phyloP scores from a whole-genome alignment of 352 stramenopile species.

The Thalassiosira hispida region DNA sequence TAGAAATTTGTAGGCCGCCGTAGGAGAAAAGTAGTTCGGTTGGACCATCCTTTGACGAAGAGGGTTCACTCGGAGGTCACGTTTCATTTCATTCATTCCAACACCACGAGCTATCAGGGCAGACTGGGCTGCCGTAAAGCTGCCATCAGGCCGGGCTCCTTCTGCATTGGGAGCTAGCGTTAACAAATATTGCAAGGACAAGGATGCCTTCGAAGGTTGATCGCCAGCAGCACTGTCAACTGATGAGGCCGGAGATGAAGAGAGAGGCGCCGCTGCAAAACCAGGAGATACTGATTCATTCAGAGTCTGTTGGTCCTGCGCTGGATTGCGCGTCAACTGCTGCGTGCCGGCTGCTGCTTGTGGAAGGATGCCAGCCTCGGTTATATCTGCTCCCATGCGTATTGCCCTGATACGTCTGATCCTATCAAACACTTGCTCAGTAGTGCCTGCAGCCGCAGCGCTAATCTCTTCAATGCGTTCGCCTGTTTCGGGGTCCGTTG shows the following conservation, averaged over 20 bases:
- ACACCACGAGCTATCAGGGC: constrained; percentile 65
- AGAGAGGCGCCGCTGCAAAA: not conserved
- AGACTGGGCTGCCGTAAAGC: constrained; percentile 48
- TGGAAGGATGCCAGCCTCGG: constrained; percentile 2
- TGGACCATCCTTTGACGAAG: constrained; percentile 34
- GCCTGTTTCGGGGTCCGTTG: constrained; percentile 55
- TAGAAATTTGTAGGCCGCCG: constrained; percentile 19
- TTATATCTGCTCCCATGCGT: constrained; percentile 16
- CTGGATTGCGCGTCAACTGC: constrained; percentile 20
- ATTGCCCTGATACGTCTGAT: constrained; percentile 54
- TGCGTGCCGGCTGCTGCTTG: constrained; percentile 1
- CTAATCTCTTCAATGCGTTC: constrained; percentile 60
- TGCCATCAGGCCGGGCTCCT: constrained; percentile 24
- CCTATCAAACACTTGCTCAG: constrained; percentile 72
- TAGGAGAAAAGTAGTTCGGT: constrained; percentile 36
- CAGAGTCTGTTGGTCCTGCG: constrained; percentile 4
- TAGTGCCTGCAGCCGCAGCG: constrained; percentile 60
- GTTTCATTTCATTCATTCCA: constrained; percentile 49
- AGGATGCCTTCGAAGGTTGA: constrained; percentile 33
- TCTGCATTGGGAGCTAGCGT: constrained; percentile 49
- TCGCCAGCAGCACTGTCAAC: constrained; percentile 51
- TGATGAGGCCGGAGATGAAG: constrained; percentile 30
- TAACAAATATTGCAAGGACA: constrained; percentile 23
- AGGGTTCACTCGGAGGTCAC: constrained; percentile 27
- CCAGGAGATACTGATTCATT: constrained; percentile 12